Evolutionary conservation across 371 early-diverging fungal species (phyloP).

Genomic region (Mucor indicus): DNA sequence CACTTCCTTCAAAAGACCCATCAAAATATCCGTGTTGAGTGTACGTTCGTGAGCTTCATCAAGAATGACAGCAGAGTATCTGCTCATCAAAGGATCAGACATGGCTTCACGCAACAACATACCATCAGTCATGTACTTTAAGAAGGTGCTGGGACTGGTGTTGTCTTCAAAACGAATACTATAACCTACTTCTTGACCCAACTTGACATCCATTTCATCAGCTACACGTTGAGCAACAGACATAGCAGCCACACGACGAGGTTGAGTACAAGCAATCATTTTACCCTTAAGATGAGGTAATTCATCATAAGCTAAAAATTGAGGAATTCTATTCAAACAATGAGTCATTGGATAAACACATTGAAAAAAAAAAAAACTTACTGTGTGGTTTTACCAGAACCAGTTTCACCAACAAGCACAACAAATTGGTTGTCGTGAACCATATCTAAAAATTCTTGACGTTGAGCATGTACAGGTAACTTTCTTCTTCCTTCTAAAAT

Average conservation of each 20-base stretch:
- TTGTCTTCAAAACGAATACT: conserved; percentile 69
- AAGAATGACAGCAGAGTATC: conserved; percentile 65
- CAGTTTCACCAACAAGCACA: conserved; percentile 78
- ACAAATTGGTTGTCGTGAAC: conserved; percentile 56
- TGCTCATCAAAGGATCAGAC: conserved; percentile 50
- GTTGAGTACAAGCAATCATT: conserved; percentile 91
- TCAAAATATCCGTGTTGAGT: conserved; percentile 39
- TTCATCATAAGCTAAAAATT: conserved; percentile 89
- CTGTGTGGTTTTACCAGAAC: conserved; percentile 83
- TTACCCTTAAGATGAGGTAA: conserved; percentile 86
- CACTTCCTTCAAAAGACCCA: conserved; percentile 20
- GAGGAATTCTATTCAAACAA: conserved; percentile 75
- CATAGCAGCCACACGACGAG: conserved; percentile 88
- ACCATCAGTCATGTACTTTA: conserved; percentile 31
- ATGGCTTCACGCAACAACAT: conserved; percentile 69
- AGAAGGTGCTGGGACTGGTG: conserved; percentile 11
- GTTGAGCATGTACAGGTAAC: conserved; percentile 63
- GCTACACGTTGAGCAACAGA: conserved; percentile 81
- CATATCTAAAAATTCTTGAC: conserved; percentile 59
- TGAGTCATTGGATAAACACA: not conserved
- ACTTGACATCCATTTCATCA: conserved; percentile 40
- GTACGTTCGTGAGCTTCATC: conserved; percentile 80
- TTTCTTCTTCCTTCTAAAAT: conserved; percentile 53
- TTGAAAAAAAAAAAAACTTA: conserved; percentile 45
- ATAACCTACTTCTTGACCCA: conserved; percentile 70